Percentiles rank a stretch among this genome's conserved stretches.
Conservation (phyloP, 305 asterid genomes). For the Fraxinus albicans region DNA sequence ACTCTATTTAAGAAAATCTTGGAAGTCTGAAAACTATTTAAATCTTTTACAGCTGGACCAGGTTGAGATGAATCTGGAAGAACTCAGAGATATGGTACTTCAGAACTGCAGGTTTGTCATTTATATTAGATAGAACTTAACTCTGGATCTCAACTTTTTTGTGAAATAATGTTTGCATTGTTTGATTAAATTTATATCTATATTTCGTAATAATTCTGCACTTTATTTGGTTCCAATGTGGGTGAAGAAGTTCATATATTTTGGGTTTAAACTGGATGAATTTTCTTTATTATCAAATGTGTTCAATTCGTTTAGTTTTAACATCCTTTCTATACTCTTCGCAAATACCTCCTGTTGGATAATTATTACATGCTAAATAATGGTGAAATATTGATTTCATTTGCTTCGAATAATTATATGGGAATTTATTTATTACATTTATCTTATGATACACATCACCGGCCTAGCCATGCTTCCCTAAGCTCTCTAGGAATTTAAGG, state of each 20-base stretch:
- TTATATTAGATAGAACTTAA: background rate
- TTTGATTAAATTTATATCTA: background rate
- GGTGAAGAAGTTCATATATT: background rate
- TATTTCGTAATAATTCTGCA: background rate
- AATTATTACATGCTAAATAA: conserved; percentile 7
- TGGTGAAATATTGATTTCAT: background rate
- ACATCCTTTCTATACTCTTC: background rate
- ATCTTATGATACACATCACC: background rate
- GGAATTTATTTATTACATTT: background rate
- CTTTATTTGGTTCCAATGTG: background rate
- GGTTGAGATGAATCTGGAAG: conserved; percentile 57
- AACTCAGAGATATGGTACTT: conserved; percentile 65
- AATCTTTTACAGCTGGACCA: conserved; percentile 59
- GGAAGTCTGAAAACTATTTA: conserved; percentile 23
- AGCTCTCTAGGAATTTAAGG: background rate
- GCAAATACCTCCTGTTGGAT: background rate
- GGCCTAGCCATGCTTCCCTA: background rate
- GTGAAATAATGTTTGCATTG: background rate
- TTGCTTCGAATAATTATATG: background rate
- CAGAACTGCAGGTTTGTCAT: conserved; percentile 76
- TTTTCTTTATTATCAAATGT: background rate
- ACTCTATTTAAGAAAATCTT: background rate
- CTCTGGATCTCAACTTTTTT: background rate
- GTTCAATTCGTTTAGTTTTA: background rate
- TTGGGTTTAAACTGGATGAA: conserved; percentile 5